A percentile compares a stretch with the other conserved stretches of the same genome.
Conservation (phyloP, 805 yeast species). For the Yarrowia sp. region DNA sequence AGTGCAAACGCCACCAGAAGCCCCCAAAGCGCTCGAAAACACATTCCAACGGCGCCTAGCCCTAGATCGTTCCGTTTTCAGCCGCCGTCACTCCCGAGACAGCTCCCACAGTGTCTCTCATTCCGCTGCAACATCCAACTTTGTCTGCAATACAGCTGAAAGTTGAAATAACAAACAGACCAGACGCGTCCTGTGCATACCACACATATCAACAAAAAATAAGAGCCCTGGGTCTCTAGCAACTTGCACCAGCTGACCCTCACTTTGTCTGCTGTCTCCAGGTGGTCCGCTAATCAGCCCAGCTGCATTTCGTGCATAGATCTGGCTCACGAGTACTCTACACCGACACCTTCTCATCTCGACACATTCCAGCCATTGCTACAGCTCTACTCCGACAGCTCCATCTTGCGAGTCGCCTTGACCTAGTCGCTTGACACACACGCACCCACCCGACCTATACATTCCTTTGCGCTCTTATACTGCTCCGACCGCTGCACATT, state of each 20-base stretch:
- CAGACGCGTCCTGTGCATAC: slow-evolving; percentile 11
- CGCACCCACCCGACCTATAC: background rate
- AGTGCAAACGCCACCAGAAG: no score
- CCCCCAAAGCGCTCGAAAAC: no score
- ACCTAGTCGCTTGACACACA: background rate
- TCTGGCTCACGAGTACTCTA: background rate
- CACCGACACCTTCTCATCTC: no score
- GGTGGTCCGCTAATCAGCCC: slow-evolving; percentile 6
- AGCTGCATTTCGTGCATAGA: slow-evolving; percentile 5
- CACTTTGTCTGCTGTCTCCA: background rate
- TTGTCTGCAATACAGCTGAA: background rate
- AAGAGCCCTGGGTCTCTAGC: background rate
- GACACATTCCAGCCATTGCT: no score
- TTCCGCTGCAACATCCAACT: slow-evolving; percentile 1
- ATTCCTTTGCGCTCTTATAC: background rate
- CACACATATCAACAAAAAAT: background rate
- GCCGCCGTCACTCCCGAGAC: no score
- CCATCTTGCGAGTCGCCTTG: background rate
- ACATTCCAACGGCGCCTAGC: no score
- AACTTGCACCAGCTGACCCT: background rate
- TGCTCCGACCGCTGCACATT: background rate
- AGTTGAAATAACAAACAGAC: slow-evolving; percentile 22
- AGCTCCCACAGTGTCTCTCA: background rate
- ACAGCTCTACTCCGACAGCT: background rate
- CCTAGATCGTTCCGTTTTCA: no score